Evolutionary conservation across 1,284 basidiomycete genomes (phyloP), one percentile per base, ranked within the genome.

Genomic region (Cutaneotrichosporon sp.): DNA sequence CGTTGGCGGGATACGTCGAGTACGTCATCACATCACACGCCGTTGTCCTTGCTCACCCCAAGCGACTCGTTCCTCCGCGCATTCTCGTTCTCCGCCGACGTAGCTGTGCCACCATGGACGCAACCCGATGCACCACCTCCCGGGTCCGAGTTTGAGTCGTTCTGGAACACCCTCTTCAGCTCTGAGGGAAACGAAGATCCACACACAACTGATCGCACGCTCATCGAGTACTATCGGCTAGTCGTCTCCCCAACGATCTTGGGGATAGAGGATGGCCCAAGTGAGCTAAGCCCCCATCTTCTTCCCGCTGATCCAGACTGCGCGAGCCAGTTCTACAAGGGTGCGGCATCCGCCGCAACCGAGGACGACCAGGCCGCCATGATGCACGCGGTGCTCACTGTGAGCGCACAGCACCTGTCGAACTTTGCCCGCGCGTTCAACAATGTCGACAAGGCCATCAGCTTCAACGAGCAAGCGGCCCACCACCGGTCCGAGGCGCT

Each of bases 341-440:
- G 51, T 6, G 51, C 42, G 13, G 51, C 34, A 1, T 53, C 51
- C 0, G 24, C 33, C 16, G 51, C 51, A 6, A 53, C 51, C n/a
- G 33, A 53, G 22, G 33, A 53, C 20, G 51, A 53, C 51, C 51
- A 53, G 22, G 51, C 33, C 2, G 51, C 51, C 5, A 53, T 53
- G 51, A 53, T 53, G 51, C 51, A 53, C 51, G 51, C 51, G 1
- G 51, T 53, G 6, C 24, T 53, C 13, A 34, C 51, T 3, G 51
- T 53, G 6, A 34, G 29, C 20, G 51, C 51, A 5, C 51, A 53
- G 22, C 51, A 53, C 24, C 22, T 53, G 14, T 53, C 51, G 0
- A 53, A 53, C 34, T 53, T 53, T 25, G 51, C 51, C 3, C 51
- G 51, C 11, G 51, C 51, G 11, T 53, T 53, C 51, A 53, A 53